Evolutionary conservation across 2,329 filamentous ascomycete species (phyloP).

Genomic region (Rutstroemia sp.): DNA sequence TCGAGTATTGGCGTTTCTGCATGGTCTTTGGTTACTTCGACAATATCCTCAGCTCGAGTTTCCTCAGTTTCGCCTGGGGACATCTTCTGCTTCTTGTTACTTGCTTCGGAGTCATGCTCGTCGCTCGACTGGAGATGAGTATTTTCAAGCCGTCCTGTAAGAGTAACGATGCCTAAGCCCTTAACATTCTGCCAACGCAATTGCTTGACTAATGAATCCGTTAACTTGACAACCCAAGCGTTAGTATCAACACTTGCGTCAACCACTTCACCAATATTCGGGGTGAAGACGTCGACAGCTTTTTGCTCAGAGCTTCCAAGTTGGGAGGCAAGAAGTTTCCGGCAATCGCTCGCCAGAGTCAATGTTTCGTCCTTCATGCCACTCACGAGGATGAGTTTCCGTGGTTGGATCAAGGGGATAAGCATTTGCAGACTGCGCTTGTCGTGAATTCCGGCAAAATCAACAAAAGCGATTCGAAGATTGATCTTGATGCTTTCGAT

Average conservation of each 20-base stretch:
- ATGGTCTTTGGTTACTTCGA: slow-evolving; percentile 12
- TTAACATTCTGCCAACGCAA: slow-evolving; percentile 93
- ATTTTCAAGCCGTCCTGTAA: slow-evolving; percentile 66
- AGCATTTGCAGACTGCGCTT: slow-evolving; percentile 91
- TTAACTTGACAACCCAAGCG: slow-evolving; percentile 90
- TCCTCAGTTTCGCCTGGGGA: slow-evolving; percentile 38
- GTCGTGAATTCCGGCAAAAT: slow-evolving; percentile 89
- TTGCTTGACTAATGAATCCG: slow-evolving; percentile 74
- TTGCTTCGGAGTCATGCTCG: slow-evolving; percentile 31
- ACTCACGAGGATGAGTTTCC: slow-evolving; percentile 88
- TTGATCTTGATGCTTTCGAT: slow-evolving; percentile 59
- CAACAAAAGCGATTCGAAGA: slow-evolving; percentile 76
- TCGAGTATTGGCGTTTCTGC: slow-evolving; percentile 32
- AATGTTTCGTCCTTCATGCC: slow-evolving; percentile 74
- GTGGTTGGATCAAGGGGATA: slow-evolving; percentile 85
- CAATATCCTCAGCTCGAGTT: slow-evolving; percentile 13
- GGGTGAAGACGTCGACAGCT: slow-evolving; percentile 70
- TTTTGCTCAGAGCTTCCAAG: slow-evolving; percentile 38
- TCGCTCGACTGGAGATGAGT: slow-evolving; percentile 36
- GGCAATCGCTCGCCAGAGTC: slow-evolving; percentile 71
- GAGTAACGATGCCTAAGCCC: slow-evolving; percentile 83
- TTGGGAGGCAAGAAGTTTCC: slow-evolving; percentile 50
- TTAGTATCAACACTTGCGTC: slow-evolving; percentile 97
- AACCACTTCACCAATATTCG: slow-evolving; percentile 62
- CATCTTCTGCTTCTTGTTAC: slow-evolving; percentile 36